Base-by-base conservation (phyloP, 2,329 filamentous ascomycete species). In the Paecilomyces sp. region DNA sequence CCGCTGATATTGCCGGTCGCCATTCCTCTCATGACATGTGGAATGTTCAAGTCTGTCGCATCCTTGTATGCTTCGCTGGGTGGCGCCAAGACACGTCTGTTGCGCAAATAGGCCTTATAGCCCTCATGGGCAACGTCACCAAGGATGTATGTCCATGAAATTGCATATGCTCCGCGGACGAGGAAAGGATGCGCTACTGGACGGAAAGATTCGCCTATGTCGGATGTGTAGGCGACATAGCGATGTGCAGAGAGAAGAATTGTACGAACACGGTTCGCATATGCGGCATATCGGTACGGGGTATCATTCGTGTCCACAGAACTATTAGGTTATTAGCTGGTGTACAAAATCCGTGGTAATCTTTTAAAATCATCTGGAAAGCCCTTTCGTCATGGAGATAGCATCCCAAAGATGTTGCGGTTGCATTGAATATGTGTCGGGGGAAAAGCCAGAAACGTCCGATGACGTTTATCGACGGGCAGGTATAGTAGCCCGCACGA, bases 221-320 rank as follows among this genome's bases (percentile, higher is more conserved):
- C 93, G 22, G 88, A 92, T 0, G 94, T 97, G 74, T 99, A 99
- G 59, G 94, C 94, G 55, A 99, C 92, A 71, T 99, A 99, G 69
- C 94, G 88, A 70, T 97, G 94, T 3, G 92, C 92, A 15, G 90
- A 91, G 66, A 92, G 80, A 69, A 99, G 86, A 65, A 97, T 90
- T 7, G 92, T 96, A 62, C 91, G 87, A 63, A 94, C 79, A 55
- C 94, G 88, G 61, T 88, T 86, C 55, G 91, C 91, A 77, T 99
- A 99, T 66, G 90, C 94, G 60, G 92, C 93, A 77, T 97, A 99
- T 70, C 94, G 89, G 69, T 96, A 80, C 66, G 86, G 88, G 66
- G 87, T 89, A 58, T 97, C 91, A 61, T 91, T 97, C 4, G 91
- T 90, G 67, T 95, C 88, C 59, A 87, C 83, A 13, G 83, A 85